Evolutionary conservation across 371 early-diverging fungal genomes (phyloP), one percentile per base, ranked within the genome.

Genomic region (Syncephalis fuscata): DNA sequence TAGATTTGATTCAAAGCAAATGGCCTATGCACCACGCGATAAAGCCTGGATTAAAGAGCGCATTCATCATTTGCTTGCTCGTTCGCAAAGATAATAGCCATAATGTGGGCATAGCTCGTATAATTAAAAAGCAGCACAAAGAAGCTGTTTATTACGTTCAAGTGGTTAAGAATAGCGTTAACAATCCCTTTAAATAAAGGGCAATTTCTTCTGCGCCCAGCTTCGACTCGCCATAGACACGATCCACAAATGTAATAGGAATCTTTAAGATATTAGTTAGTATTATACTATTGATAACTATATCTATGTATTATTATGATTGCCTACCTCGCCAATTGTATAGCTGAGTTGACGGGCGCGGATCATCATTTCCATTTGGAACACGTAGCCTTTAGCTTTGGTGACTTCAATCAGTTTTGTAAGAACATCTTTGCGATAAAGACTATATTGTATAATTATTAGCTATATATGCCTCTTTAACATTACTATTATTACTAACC

Each of bases 311-410:
- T 10, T 22, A 37, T 23, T 2, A 14, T 3, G 5, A 2, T 17
- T 9, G 9, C 51, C 27, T 49, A 63, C 64, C 59, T 99, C 99
- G 20, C 82, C 91, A 40, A 99, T 87, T 15, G 75, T 68, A 56
- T 66, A 90, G 48, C 79, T 74, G 62, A 90, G 78, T 66, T 92
- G 88, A 57, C 87, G 72, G 37, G 98, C 98, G 32, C 96, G 79
- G 15, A 92, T 89, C 80, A 99, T 96, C 85, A 98, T 90, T 64
- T 99, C 99, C 98, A 98, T 97, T 65, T 99, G 99, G 71, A 98
- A 96, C 3, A 98, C 94, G 60, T 97, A 99, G 5, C 99, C 99
- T 63, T 92, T 90, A 36, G 93, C 84, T 19, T 82, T 71, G 3
- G 88, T 88, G 3, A 82, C 82, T 26, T 78, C 63, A 54, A 98